These are phyloP conservation scores for Suhomyces kilbournensis DNA, from an alignment of 805 yeast genomes.

Conservation along the genomic window DNA sequence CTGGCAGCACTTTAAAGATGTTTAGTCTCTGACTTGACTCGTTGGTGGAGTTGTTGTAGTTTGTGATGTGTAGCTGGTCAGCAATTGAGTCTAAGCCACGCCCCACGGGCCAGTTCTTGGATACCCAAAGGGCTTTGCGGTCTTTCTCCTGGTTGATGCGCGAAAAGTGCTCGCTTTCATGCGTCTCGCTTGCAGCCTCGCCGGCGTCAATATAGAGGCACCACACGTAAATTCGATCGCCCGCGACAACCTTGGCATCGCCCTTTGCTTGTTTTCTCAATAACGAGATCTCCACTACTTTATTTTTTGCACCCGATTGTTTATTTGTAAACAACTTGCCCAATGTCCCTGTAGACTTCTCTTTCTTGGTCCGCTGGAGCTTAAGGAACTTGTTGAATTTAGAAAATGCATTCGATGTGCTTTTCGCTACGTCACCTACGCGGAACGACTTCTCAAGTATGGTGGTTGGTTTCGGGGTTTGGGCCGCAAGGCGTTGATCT, in stretches of 20 bases:
- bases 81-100: slow-evolving; percentile 54
- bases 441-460: slow-evolving; percentile 21
- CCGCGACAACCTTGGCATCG: slow-evolving; percentile 39
- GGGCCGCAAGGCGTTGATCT: slow-evolving; percentile 18
- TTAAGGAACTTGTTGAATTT: slow-evolving; percentile 27
- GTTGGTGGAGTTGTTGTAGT: slow-evolving; percentile 46
- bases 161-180: slow-evolving; percentile 20
- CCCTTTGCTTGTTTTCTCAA: slow-evolving; percentile 52
- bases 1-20: slow-evolving; percentile 37
- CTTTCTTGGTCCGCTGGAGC: slow-evolving; percentile 15
- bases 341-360: not conserved
- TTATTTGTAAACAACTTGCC: slow-evolving; percentile 1
- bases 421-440: slow-evolving; percentile 26
- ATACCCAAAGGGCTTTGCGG: slow-evolving; percentile 42
- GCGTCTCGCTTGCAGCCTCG: slow-evolving; percentile 6
- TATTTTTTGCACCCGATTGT: slow-evolving; percentile 5
- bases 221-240: slow-evolving; percentile 52
- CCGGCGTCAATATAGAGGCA: slow-evolving; percentile 37
- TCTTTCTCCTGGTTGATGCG: slow-evolving; percentile 25
- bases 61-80: slow-evolving; percentile 43
- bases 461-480: slow-evolving; percentile 21
- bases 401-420: slow-evolving; percentile 21
- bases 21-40: slow-evolving; percentile 43
- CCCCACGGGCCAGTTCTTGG: slow-evolving; percentile 60
- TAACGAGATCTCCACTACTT: slow-evolving; percentile 32